A percentile compares a stretch with the other conserved stretches of the same genome.
These are phyloP conservation scores for Phytophthora vignae DNA, from an alignment of 352 stramenopile genomes.

Conservation along the genomic window DNA sequence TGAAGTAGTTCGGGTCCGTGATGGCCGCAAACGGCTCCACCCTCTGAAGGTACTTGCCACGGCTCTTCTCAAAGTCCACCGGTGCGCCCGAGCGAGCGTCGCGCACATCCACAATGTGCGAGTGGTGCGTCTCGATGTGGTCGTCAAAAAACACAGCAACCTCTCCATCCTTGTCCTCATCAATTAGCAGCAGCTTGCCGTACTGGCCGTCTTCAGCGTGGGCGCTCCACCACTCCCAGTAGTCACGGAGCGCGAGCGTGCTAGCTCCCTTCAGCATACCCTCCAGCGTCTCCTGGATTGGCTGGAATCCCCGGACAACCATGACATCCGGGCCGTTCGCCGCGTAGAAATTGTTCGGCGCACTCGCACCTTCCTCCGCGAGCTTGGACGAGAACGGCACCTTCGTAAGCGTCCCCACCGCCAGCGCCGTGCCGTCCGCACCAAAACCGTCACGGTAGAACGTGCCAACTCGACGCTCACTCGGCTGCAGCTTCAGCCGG, in stretches of 20 bases:
- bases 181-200: slow-evolving; percentile 77
- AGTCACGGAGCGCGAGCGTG: slow-evolving; percentile 79
- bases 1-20: slow-evolving; percentile 81
- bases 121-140: slow-evolving; percentile 76
- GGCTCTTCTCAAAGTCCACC: slow-evolving; percentile 66
- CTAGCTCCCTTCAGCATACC: slow-evolving; percentile 42
- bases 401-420: slow-evolving; percentile 68
- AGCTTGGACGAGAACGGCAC: slow-evolving; percentile 59
- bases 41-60: slow-evolving; percentile 66
- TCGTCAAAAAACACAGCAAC: slow-evolving; percentile 78
- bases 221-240: slow-evolving; percentile 89
- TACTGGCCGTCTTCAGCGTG: slow-evolving; percentile 81
- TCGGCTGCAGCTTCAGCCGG: slow-evolving; percentile 48
- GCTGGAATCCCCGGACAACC: slow-evolving; percentile 65
- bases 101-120: slow-evolving; percentile 86
- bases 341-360: slow-evolving; percentile 53
- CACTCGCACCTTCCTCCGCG: slow-evolving; percentile 35
- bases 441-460: slow-evolving; percentile 82
- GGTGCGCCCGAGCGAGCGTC: slow-evolving; percentile 52
- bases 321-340: slow-evolving; percentile 32
- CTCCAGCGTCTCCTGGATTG: slow-evolving; percentile 53
- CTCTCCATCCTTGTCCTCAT: slow-evolving; percentile 32
- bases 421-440: slow-evolving; percentile 61
- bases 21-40: slow-evolving; percentile 86
- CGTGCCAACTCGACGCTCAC: slow-evolving; percentile 50